Conservation (phyloP, 208 protist genomes). For the Trichomonas vaginalis region DNA sequence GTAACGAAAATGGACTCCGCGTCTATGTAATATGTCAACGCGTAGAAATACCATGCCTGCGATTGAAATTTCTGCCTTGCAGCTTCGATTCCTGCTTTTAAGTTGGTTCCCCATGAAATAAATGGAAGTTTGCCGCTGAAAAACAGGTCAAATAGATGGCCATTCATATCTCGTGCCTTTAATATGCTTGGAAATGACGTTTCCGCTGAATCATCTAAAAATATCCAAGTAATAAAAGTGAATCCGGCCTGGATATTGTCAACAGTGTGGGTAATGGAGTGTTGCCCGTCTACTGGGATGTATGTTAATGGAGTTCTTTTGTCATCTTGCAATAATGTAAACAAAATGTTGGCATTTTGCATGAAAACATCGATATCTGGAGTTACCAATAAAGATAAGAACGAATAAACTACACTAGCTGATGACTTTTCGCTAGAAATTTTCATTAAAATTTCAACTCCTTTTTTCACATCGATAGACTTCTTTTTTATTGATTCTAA, state of each 20-base stretch:
- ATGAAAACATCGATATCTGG: neutral
- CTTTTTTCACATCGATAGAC: neutral
- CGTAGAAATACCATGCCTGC: neutral
- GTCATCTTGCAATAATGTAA: neutral
- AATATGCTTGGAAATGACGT: neutral
- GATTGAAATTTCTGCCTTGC: neutral
- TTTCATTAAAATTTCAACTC: neutral
- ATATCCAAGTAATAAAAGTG: neutral
- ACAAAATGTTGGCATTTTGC: neutral
- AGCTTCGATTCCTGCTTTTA: neutral
- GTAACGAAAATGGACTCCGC: neutral
- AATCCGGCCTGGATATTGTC: neutral
- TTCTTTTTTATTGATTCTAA: neutral
- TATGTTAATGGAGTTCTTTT: neutral
- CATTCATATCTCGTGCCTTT: neutral
- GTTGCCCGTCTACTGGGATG: neutral
- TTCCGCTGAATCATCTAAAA: neutral
- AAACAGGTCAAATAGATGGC: neutral
- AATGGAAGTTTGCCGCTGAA: neutral
- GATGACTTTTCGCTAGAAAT: neutral
- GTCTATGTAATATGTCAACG: neutral
- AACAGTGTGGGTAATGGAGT: neutral
- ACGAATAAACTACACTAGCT: neutral
- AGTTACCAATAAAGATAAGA: neutral
- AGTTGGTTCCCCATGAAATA: neutral